A percentile compares a stretch with the other conserved stretches of the same genome.
These are phyloP conservation scores for Prunus fruticosa DNA, from an alignment of 306 rosid genomes.

Conservation along the genomic window DNA sequence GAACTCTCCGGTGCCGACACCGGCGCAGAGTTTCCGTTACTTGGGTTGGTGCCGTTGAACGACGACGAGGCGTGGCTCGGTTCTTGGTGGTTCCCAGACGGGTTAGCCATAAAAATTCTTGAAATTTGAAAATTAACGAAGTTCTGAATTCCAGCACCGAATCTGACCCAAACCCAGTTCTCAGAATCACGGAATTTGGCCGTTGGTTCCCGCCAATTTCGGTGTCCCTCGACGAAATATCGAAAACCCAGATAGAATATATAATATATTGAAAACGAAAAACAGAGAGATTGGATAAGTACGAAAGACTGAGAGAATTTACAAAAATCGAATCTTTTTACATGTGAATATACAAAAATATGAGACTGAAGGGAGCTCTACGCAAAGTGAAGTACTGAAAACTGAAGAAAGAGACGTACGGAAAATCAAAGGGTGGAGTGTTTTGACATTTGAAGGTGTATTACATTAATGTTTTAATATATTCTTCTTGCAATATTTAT, in stretches of 20 bases:
- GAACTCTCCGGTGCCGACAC: conserved; percentile 57
- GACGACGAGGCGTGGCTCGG: conserved; percentile 65
- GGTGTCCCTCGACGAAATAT: conserved; percentile 19
- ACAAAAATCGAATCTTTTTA: neutral
- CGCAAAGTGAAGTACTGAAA: neutral
- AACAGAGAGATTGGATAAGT: neutral
- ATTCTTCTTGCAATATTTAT: neutral
- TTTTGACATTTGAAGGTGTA: conserved; percentile 6
- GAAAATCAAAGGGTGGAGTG: conserved; percentile 25
- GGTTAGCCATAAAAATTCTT: conserved; percentile 59
- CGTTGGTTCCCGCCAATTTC: conserved; percentile 75
- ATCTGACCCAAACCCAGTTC: conserved; percentile 25
- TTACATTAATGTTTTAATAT: neutral
- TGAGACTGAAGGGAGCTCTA: conserved; percentile 53
- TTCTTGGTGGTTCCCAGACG: conserved; percentile 74
- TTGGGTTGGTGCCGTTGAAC: conserved; percentile 54
- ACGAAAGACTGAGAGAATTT: neutral
- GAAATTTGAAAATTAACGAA: neutral
- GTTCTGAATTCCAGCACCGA: neutral
- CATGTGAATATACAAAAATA: conserved; percentile 21
- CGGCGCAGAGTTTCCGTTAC: conserved; percentile 55
- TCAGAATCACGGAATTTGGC: conserved; percentile 33
- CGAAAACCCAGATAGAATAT: conserved; percentile 7
- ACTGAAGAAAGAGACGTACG: conserved; percentile 22
- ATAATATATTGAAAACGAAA: neutral